phyloP scores from a whole-genome alignment of 352 stramenopile species.

The Pythium pyrilobum region DNA sequence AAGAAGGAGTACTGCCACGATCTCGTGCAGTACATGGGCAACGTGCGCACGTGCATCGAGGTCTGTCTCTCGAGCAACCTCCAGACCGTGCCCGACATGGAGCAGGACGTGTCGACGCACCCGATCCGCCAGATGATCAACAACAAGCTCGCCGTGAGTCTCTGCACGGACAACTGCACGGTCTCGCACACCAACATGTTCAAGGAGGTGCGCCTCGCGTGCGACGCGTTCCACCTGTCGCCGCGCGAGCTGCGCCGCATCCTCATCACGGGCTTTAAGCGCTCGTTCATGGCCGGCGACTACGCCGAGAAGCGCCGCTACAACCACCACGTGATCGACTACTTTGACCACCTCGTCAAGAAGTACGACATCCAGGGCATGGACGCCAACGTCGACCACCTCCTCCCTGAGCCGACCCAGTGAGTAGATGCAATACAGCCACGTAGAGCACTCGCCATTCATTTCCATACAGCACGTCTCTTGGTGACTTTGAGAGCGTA shows the following conservation, averaged over 20 bases:
- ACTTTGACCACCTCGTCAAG: constrained; percentile 72
- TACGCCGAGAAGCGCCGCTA: constrained; percentile 78
- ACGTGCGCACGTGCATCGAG: constrained; percentile 78
- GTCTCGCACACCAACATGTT: constrained; percentile 86
- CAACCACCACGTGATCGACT: constrained; percentile 81
- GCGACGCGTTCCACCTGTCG: constrained; percentile 72
- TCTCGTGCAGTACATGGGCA: constrained; percentile 78
- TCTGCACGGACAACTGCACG: constrained; percentile 87
- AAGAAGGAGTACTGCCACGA: constrained; percentile 70
- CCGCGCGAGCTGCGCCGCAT: constrained; percentile 68
- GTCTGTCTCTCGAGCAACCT: constrained; percentile 87
- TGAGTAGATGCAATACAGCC: no score
- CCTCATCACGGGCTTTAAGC: constrained; percentile 54
- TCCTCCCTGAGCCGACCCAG: not conserved
- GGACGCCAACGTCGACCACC: constrained; percentile 11
- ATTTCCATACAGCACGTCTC: no score
- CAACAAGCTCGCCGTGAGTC: constrained; percentile 71
- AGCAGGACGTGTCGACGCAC: constrained; percentile 66
- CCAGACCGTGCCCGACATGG: constrained; percentile 76
- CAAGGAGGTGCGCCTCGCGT: constrained; percentile 72
- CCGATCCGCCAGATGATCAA: constrained; percentile 78
- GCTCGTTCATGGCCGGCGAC: constrained; percentile 72
- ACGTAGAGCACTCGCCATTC: no score
- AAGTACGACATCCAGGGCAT: constrained; percentile 61
- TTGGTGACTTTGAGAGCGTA: no score